These are phyloP conservation scores for Favolaschia claudopus DNA, from an alignment of 768 basidiomycete genomes.

Conservation along the genomic window DNA sequence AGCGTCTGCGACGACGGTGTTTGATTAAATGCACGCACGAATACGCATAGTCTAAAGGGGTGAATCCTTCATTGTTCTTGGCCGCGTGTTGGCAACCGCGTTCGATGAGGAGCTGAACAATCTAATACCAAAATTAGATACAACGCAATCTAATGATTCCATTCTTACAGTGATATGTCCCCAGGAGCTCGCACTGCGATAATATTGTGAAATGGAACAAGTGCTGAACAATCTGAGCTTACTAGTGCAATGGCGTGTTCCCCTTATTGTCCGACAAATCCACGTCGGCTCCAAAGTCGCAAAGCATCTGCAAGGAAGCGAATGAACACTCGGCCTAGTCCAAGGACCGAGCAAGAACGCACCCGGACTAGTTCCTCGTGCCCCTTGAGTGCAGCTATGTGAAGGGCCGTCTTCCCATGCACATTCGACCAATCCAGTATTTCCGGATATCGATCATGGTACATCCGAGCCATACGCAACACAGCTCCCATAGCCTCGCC, in stretches of 20 bases:
- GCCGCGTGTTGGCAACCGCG: conserved; percentile 85
- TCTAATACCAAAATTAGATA: conserved; percentile 46
- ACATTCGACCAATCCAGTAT: conserved; percentile 93
- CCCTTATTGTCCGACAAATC: conserved; percentile 92
- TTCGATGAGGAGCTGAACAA: conserved; percentile 88
- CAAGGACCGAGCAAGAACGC: conserved; percentile 38
- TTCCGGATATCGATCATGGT: conserved; percentile 86
- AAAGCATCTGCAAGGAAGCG: conserved; percentile 71
- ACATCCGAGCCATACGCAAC: conserved; percentile 86
- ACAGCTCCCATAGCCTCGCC: conserved; percentile 75
- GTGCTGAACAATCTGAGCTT: conserved; percentile 39
- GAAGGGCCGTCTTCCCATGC: conserved; percentile 89
- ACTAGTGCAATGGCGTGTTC: conserved; percentile 95
- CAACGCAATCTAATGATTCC: not conserved
- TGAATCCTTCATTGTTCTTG: conserved; percentile 91
- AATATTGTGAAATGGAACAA: conserved; percentile 15
- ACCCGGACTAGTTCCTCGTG: conserved; percentile 91
- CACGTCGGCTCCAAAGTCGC: conserved; percentile 89
- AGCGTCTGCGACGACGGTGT: not conserved
- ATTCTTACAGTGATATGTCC: conserved; percentile 79
- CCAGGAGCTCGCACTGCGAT: conserved; percentile 83
- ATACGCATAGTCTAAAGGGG: conserved; percentile 92
- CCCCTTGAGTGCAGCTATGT: conserved; percentile 87
- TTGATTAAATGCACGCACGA: conserved; percentile 57
- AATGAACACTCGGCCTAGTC: conserved; percentile 13